A percentile compares a stretch with the other conserved stretches of the same genome.
These are phyloP conservation scores for Malassezia sp. DNA, from an alignment of 1,284 basidiomycete genomes.

Conservation along the genomic window DNA sequence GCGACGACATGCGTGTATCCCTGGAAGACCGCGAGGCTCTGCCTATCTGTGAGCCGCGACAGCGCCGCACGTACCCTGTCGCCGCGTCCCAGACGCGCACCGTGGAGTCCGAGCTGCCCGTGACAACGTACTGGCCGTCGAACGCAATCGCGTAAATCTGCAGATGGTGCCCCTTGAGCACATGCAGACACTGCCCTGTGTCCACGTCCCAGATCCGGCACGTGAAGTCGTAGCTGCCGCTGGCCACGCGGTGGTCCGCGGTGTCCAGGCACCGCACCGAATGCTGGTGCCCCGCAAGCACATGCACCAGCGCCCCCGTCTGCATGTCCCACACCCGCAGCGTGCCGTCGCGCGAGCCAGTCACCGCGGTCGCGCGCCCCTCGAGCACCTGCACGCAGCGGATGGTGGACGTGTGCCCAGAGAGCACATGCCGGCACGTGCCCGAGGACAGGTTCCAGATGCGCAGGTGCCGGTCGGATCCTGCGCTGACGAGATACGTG, in stretches of 20 bases:
- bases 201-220: conserved; percentile 44
- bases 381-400: conserved; percentile 81
- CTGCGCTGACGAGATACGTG: conserved; percentile 74
- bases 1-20: conserved; percentile 91
- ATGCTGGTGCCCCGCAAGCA: conserved; percentile 66
- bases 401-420: conserved; percentile 80
- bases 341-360: conserved; percentile 66
- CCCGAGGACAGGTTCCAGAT: conserved; percentile 84
- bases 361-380: conserved; percentile 73
- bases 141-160: conserved; percentile 90
- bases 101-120: conserved; percentile 59
- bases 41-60: too few species aligned
- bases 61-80: too few species aligned
- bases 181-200: conserved; percentile 60
- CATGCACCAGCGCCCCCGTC: conserved; percentile 59
- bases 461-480: conserved; percentile 75
- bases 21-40: conserved; percentile 73
- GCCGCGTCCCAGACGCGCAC: conserved; percentile 42
- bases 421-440: conserved; percentile 67
- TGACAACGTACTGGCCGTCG: conserved; percentile 71
- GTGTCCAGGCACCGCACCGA: conserved; percentile 83
- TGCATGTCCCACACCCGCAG: conserved; percentile 88
- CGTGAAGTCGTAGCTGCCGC: conserved; percentile 78
- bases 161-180: conserved; percentile 76
- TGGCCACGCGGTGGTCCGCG: conserved; percentile 66